Conservation (phyloP, 225 moss, liverwort and hornwort genomes). For the Pleurozium schreberi region DNA sequence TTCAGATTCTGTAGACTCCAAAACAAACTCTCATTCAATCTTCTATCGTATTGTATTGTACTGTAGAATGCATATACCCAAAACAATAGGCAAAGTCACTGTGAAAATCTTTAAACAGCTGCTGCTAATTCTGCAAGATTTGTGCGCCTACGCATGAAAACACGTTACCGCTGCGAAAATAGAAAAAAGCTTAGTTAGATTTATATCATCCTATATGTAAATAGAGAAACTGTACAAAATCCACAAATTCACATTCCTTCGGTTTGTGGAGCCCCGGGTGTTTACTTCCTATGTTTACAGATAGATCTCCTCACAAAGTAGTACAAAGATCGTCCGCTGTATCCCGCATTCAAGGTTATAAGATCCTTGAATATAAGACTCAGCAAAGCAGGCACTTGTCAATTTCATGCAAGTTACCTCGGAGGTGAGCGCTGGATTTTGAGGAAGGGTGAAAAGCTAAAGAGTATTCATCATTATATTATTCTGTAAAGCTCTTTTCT, state of each 20-base stretch:
- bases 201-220: no score
- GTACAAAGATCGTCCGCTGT: not conserved
- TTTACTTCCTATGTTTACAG: not conserved
- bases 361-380: not conserved
- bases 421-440: not conserved
- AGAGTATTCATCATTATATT: not conserved
- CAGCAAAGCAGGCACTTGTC: not conserved
- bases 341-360: not conserved
- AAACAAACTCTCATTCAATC: not conserved
- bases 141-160: not conserved
- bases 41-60: not conserved
- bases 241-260: not conserved
- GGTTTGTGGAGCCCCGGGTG: not conserved
- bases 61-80: no score
- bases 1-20: not conserved
- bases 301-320: not conserved
- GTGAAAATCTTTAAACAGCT: not conserved
- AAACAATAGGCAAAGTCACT: not conserved
- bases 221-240: slow-evolving; percentile 3
- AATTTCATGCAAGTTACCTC: not conserved
- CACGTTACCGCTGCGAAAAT: not conserved
- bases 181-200: no score
- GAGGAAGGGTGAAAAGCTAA: not conserved
- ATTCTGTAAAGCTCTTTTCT: no score
- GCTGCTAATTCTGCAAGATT: not conserved